phyloP scores from a whole-genome alignment of 768 basidiomycete species.

The Mycena crocata region DNA sequence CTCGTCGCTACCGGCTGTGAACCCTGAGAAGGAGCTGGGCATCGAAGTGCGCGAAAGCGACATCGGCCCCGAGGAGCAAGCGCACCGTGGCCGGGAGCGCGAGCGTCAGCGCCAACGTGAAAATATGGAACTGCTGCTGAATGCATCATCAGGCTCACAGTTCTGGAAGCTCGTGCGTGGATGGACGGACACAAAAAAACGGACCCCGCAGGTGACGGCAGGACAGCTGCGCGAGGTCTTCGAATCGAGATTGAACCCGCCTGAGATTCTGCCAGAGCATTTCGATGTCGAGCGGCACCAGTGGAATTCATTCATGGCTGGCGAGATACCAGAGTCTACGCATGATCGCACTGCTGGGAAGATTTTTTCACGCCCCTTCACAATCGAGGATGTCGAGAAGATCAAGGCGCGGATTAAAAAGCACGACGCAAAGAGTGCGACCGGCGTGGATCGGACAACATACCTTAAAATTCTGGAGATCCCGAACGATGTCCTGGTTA shows the following conservation, averaged over 20 bases:
- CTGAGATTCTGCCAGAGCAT: background rate
- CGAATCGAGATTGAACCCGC: background rate
- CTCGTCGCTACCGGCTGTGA: too few relatives aligned
- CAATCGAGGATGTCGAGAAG: background rate
- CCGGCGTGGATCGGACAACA: background rate
- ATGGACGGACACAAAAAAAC: background rate
- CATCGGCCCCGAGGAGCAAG: too few relatives aligned
- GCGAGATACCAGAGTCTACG: background rate
- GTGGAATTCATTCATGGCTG: conserved; percentile 1
- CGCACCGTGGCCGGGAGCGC: background rate
- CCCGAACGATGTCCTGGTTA: background rate
- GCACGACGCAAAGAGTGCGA: background rate
- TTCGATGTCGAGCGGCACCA: background rate
- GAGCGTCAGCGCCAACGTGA: background rate
- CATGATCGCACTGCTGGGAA: background rate
- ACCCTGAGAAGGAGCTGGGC: too few relatives aligned
- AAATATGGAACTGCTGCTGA: background rate
- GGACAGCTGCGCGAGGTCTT: conserved; percentile 1
- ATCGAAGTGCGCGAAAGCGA: too few relatives aligned
- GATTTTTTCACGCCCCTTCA: background rate
- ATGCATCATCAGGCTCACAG: background rate
- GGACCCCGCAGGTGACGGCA: background rate
- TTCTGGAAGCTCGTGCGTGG: background rate
- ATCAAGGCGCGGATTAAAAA: background rate
- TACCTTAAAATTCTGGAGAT: background rate